Evolutionary conservation across 2,329 filamentous ascomycete species (phyloP), one percentile per base, ranked within the genome.

Genomic region (Tolypocladium ovalisporum): DNA sequence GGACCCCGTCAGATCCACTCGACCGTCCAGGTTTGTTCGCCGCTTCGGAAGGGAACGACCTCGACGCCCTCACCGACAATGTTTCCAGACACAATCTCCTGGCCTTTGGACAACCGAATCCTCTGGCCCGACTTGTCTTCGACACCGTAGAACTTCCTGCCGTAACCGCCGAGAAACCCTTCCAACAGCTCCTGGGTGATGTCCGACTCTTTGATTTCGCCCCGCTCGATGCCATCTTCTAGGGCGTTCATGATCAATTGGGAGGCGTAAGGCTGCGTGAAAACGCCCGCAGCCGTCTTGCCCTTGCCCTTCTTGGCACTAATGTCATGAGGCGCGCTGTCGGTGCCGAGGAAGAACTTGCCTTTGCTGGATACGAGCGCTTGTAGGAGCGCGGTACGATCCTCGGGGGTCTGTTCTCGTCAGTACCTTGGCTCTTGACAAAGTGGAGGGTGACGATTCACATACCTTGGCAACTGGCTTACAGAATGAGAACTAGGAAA

Each of bases 251-350:
- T 73, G 52, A 90, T 85, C 53, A 85, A 78, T 56, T 84, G 83
- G 2, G 84, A 77, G 0, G 84, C 84, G 67, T 85, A 85, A 4
- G 86, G 85, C 73, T 93, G 89, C 1, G 89, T 92, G 69, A 90
- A 93, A 49, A 92, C 88, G 5, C 89, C 89, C 0, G 89, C 89
- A 0, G 86, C 82, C 1, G 85, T 80, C 67, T 75, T 79, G 53
- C 76, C 77, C 55, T 67, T 66, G 8, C 68, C 70, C 1, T 68
- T 78, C 73, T 89, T 89, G 59, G 80, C 79, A n/a, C 69, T 67
- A 4, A 82, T 72, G 13, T 80, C 79, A 67, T 89, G 86, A 39
- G 85, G 85, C 51, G 85, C 85, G 7, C 79, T 83, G 64, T 88
- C 85, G 32, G 79, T 86, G 57, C 78, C 78, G 35, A 67, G 83